Conservation (phyloP, 345 rosid species). For the Sonneratia caseolaris region DNA sequence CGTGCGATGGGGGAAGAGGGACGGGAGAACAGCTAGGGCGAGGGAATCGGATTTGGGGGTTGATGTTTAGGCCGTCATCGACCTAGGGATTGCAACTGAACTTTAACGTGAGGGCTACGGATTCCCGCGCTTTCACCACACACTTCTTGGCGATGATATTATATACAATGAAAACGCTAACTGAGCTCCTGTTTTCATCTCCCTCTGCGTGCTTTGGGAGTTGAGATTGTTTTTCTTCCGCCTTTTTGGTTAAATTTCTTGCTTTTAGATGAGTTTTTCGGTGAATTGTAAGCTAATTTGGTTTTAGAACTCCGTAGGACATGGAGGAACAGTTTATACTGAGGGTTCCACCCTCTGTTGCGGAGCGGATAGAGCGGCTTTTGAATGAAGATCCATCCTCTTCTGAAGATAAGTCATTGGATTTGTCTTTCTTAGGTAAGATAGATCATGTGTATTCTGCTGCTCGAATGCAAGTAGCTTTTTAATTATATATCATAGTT, state of each 20-base stretch:
- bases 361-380: conserved; percentile 65
- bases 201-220: not conserved
- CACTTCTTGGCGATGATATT: too few species aligned
- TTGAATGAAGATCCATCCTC: conserved; percentile 59
- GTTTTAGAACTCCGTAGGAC: conserved; percentile 5
- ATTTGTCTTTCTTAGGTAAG: conserved; percentile 73
- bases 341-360: conserved; percentile 84
- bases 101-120: not conserved
- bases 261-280: not conserved
- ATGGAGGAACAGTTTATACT: conserved; percentile 97
- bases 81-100: not conserved
- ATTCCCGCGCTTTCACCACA: not conserved
- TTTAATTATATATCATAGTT: not conserved
- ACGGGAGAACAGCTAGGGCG: too few species aligned
- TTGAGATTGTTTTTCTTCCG: not conserved
- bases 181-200: too few species aligned
- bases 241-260: not conserved
- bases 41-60: too few species aligned
- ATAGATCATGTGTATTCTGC: not conserved
- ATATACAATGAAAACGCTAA: too few species aligned
- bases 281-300: not conserved
- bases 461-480: not conserved
- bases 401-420: conserved; percentile 68
- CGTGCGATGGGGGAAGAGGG: too few species aligned
- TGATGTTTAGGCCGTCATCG: not conserved